Evolutionary conservation across 2,329 filamentous ascomycete genomes (phyloP).

Genomic region (Trichophyton benhamiae): DNA sequence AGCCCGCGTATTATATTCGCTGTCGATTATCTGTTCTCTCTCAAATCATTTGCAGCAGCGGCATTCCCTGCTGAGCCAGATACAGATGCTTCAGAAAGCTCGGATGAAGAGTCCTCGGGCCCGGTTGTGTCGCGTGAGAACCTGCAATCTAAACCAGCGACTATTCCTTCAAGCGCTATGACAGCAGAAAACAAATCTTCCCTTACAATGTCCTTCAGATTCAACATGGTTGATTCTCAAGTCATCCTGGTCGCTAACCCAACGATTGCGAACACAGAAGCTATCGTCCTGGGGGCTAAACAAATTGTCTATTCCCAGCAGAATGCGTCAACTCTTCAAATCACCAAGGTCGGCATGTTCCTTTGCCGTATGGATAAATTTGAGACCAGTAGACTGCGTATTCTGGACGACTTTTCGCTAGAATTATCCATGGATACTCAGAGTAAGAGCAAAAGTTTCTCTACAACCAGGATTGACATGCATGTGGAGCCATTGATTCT

Average conservation of each 20-base stretch:
- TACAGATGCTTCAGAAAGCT: constrained; percentile 21
- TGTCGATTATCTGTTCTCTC: constrained; percentile 83
- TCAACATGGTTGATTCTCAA: constrained; percentile 92
- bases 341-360: constrained; percentile 95
- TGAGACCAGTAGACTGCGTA: constrained; percentile 75
- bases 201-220: constrained; percentile 72
- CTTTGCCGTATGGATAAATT: constrained; percentile 97
- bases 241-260: constrained; percentile 95
- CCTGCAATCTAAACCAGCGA: neutral
- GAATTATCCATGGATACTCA: constrained; percentile 75
- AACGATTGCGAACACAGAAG: constrained; percentile 76
- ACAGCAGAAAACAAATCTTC: constrained; percentile 3
- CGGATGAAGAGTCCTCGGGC: constrained; percentile 27
- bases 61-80: constrained; percentile 49
- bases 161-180: neutral
- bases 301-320: constrained; percentile 88
- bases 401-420: constrained; percentile 92
- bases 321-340: constrained; percentile 82
- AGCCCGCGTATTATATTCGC: constrained; percentile 92
- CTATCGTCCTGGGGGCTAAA: constrained; percentile 88
- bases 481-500: constrained; percentile 86
- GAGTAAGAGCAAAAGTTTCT: constrained; percentile 46
- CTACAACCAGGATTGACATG: constrained; percentile 65
- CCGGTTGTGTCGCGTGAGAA: constrained; percentile 2
- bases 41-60: constrained; percentile 69